Evolutionary conservation across 148 eudicot species (phyloP).

Genomic region (Dysphania ambrosioides): DNA sequence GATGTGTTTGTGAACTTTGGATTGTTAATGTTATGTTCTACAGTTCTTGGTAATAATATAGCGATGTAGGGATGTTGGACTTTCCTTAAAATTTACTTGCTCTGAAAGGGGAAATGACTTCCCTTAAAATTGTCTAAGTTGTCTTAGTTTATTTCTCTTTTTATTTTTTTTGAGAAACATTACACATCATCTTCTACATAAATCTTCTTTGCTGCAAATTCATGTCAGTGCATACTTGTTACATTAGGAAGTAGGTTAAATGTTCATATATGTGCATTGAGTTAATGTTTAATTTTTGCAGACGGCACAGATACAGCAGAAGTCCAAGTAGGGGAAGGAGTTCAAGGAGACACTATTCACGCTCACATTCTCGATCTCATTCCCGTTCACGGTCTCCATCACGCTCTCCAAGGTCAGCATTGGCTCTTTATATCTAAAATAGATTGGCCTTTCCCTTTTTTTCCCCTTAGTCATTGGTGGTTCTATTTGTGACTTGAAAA

Average conservation of each 20-base stretch:
- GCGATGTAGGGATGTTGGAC: background rate
- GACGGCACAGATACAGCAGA: slow-evolving; percentile 70
- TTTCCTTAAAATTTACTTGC: background rate
- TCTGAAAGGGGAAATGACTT: background rate
- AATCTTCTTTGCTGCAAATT: background rate
- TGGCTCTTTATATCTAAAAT: background rate
- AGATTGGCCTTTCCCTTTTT: background rate
- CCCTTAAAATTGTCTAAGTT: no score
- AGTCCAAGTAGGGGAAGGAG: slow-evolving; percentile 78
- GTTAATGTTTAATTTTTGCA: slow-evolving; percentile 29
- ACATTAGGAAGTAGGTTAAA: no score
- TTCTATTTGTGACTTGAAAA: background rate
- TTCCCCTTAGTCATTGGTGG: background rate
- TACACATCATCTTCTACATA: background rate
- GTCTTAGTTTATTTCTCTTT: no score
- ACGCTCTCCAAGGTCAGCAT: slow-evolving; percentile 62
- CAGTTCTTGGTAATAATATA: no score
- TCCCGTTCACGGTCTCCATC: slow-evolving; percentile 54
- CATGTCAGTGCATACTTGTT: background rate
- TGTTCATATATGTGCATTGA: background rate
- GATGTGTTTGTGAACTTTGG: background rate
- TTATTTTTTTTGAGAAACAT: background rate
- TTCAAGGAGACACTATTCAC: slow-evolving; percentile 59
- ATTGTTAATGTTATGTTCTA: background rate
- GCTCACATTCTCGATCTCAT: slow-evolving; percentile 37